Evolutionary conservation across 192 early-diverging fungal species (phyloP).

Genomic region (Phlyctochytrium arcticum): DNA sequence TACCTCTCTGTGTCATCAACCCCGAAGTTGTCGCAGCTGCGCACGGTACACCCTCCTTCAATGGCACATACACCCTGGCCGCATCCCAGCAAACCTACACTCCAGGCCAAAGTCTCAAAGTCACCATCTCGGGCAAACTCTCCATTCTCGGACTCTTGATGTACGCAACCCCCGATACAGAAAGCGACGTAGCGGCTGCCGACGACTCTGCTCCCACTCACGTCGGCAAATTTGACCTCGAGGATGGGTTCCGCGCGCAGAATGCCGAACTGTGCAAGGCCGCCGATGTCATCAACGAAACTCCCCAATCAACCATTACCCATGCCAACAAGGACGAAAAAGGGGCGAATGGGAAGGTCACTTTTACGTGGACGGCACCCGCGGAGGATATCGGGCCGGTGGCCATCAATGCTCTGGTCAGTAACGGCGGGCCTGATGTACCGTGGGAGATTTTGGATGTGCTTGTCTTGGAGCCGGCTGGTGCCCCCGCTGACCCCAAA

Average conservation of each 20-base stretch:
- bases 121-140: conserved; percentile 1
- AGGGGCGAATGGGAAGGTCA: neutral
- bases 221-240: conserved; percentile 24
- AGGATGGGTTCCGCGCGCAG: conserved; percentile 32
- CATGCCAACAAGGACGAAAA: conserved; percentile 20
- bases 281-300: conserved; percentile 21
- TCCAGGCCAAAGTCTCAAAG: conserved; percentile 6
- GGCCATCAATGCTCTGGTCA: conserved; percentile 6
- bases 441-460: conserved; percentile 16
- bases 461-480: conserved; percentile 2
- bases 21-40: conserved; percentile 11
- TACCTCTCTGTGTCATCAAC: conserved; percentile 37
- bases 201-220: conserved; percentile 9
- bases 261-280: conserved; percentile 26
- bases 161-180: conserved; percentile 28
- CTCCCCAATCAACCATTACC: conserved; percentile 29
- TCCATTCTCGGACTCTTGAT: conserved; percentile 19
- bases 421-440: conserved; percentile 5
- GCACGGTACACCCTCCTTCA: neutral
- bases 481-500: neutral
- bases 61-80: conserved; percentile 6
- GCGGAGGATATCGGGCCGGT: conserved; percentile 5
- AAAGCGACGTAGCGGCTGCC: conserved; percentile 17
- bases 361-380: conserved; percentile 19
- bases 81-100: neutral